Conservation (phyloP, 805 yeast species). For the Lipomyces starkeyi region DNA sequence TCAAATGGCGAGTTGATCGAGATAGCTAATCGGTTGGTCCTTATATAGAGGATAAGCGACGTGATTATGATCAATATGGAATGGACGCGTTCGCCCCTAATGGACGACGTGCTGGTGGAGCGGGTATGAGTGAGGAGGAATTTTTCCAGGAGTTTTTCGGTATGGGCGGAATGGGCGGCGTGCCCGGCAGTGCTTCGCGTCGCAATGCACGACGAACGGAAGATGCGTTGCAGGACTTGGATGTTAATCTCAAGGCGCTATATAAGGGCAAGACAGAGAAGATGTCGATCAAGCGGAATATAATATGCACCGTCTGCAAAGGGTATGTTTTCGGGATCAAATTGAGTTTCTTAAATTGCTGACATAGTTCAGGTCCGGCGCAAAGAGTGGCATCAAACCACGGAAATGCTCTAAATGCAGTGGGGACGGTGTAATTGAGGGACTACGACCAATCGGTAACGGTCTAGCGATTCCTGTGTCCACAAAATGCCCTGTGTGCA, state of each 20-base stretch:
- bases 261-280: slow-evolving; percentile 82
- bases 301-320: slow-evolving; percentile 72
- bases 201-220: slow-evolving; percentile 54
- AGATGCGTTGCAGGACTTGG: slow-evolving; percentile 70
- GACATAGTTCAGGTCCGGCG: slow-evolving; percentile 55
- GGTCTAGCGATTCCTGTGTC: slow-evolving; percentile 72
- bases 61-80: slow-evolving; percentile 48
- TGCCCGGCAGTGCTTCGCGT: slow-evolving; percentile 38
- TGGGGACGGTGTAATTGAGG: slow-evolving; percentile 70
- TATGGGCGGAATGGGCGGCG: slow-evolving; percentile 39
- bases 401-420: slow-evolving; percentile 69
- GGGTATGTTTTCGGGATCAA: slow-evolving; percentile 51
- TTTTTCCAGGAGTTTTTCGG: slow-evolving; percentile 73
- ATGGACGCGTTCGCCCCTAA: slow-evolving; percentile 39
- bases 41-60: slow-evolving; percentile 39
- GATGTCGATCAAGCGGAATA: slow-evolving; percentile 70
- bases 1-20: background rate
- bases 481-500: slow-evolving; percentile 69
- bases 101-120: slow-evolving; percentile 52
- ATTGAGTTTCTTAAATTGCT: background rate
- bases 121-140: slow-evolving; percentile 51
- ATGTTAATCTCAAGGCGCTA: slow-evolving; percentile 71
- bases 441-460: slow-evolving; percentile 69
- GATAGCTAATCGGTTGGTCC: background rate
- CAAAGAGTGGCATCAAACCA: slow-evolving; percentile 61